Base-by-base conservation (phyloP, 805 yeast species). In the Candida sanyiensis region DNA sequence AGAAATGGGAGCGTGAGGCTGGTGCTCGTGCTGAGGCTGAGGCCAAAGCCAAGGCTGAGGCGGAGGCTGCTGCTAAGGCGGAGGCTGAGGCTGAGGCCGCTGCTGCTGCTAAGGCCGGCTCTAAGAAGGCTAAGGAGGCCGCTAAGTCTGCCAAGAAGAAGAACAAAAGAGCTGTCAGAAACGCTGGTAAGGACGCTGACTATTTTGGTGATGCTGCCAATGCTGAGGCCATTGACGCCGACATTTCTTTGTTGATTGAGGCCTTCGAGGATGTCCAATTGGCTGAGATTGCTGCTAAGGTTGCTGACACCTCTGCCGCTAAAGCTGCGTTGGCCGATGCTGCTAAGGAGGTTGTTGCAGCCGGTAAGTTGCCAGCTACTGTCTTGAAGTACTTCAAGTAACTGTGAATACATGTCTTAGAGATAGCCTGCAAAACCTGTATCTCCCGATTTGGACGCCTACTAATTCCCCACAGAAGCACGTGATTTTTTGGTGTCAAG, bases 1-100 rank as follows among this genome's bases (percentile, higher is more conserved):
- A 73, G 73, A 93, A 90, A 69, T 90, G 97, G 97, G 97, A 93
- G 66, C 84, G 81, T 64, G 97, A 89, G 65, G 96, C 97, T 39
- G 97, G 96, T 53, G 79, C 95, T 23, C 84, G 97, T 73, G 81
- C 87, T 62, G 97, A 94, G 49, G 96, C 96, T 46, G 98, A 87
- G 59, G 95, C 90, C 36, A 81, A 83, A 61, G 79, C 77, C 42
- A 82, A 81, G 67, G 82, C 80, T 60, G 96, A 84, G 54, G 95
- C 83, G 38, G 97, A 84, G 56, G 96, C 86, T 57, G 85, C 83
- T 50, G 85, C 83, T 51, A 78, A 78, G 53, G 79, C 76, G 49
- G 80, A 77, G 58, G 93, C 83, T 46, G 94, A 80, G 36, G 89
- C 75, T 43, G 83, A 76, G 45, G 78, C 75, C 21, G 77, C 80